phyloP scores from a whole-genome alignment of 106 monocot genomes.

The Agapanthus africanus region DNA sequence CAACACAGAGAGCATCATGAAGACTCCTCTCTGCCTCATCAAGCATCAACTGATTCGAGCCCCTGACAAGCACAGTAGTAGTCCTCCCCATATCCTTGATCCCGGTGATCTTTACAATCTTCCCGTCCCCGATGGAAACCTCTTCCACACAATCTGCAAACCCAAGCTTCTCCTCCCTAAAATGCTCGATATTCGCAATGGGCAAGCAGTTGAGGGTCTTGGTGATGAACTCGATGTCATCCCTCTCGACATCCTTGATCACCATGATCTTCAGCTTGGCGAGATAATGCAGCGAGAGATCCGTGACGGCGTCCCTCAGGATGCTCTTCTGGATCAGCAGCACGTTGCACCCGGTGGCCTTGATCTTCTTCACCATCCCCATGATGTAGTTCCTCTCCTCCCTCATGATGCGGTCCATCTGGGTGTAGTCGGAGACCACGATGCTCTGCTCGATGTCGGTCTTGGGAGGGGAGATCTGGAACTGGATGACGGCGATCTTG shows the following conservation, averaged over 20 bases:
- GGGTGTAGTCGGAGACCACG: constrained; percentile 80
- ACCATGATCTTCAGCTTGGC: constrained; percentile 93
- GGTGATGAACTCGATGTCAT: constrained; percentile 93
- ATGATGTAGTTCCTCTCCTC: constrained; percentile 90
- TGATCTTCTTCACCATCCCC: constrained; percentile 92
- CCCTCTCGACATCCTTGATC: constrained; percentile 89
- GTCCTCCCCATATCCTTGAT: constrained; percentile 90
- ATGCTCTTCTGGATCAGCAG: constrained; percentile 95
- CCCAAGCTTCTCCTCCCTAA: constrained; percentile 83
- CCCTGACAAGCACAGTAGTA: constrained; percentile 73
- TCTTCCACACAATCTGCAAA: constrained; percentile 83
- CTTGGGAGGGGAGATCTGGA: constrained; percentile 94
- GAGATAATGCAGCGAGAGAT: constrained; percentile 86
- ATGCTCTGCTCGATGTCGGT: constrained; percentile 97
- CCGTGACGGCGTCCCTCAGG: constrained; percentile 91
- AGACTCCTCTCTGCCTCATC: constrained; percentile 96
- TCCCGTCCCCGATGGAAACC: constrained; percentile 75
- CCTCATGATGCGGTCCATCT: constrained; percentile 90
- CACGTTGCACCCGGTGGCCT: constrained; percentile 77
- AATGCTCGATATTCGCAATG: constrained; percentile 91
- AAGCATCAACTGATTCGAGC: constrained; percentile 76
- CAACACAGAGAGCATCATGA: constrained; percentile 93
- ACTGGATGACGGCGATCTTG: constrained; percentile 91
- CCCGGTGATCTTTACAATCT: constrained; percentile 76
- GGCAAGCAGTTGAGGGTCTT: constrained; percentile 94